Percentiles rank a stretch among this genome's conserved stretches.
Evolutionary conservation across 2,329 filamentous ascomycete genomes (phyloP).

Genomic region (Tolypocladium album): DNA sequence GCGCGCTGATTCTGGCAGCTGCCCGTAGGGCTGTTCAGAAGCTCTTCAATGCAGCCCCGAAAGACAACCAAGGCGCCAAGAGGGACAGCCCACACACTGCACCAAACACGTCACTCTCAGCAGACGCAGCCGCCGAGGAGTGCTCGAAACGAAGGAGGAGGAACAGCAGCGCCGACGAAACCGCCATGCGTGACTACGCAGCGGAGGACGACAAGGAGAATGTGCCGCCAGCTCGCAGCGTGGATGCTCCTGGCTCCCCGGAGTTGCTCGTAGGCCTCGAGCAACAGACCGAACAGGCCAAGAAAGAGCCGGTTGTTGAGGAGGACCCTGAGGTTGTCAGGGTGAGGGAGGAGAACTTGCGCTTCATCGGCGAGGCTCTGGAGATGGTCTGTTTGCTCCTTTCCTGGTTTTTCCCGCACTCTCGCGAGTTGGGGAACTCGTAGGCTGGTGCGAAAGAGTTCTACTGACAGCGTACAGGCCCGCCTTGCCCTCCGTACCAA

Average conservation of each 20-base stretch:
- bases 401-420: neutral
- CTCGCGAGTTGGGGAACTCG: no score
- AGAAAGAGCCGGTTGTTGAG: neutral
- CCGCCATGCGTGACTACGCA: neutral
- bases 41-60: neutral
- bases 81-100: neutral
- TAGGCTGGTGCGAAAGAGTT: neutral
- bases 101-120: neutral
- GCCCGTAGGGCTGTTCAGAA: neutral
- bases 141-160: neutral
- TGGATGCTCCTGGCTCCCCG: neutral
- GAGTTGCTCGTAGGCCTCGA: neutral
- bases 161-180: neutral
- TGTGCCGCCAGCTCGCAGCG: neutral
- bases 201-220: neutral
- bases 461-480: constrained; percentile 41
- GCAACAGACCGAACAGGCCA: neutral
- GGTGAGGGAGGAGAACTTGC: constrained; percentile 23
- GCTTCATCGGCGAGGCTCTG: constrained; percentile 77
- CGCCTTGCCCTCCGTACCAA: constrained; percentile 74
- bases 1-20: neutral
- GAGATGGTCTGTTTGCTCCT: constrained; percentile 54
- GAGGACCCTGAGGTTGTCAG: constrained; percentile 18
- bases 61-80: neutral
- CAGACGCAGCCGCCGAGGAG: neutral